A percentile compares a stretch with the other conserved stretches of the same genome.
phyloP scores from a whole-genome alignment of 768 basidiomycete genomes.

The Tulasnella sp. region DNA sequence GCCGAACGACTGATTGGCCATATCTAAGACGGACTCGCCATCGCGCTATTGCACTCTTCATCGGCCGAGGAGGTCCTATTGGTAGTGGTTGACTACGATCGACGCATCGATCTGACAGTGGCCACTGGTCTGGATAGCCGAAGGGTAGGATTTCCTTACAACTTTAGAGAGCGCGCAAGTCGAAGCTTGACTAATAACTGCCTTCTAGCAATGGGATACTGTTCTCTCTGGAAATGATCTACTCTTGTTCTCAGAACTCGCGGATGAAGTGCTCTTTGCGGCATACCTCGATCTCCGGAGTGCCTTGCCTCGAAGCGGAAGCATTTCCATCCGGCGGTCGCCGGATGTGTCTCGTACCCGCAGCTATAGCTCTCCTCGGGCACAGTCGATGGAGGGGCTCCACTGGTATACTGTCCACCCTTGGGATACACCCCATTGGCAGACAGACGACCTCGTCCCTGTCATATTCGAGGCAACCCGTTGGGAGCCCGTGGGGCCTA shows the following conservation, averaged over 20 bases:
- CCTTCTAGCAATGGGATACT: not conserved
- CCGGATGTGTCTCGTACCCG: not conserved
- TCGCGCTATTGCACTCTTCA: not conserved
- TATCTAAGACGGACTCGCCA: not conserved
- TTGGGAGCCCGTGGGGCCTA: not conserved
- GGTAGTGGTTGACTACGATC: not conserved
- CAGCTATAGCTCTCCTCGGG: not conserved
- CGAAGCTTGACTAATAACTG: not conserved
- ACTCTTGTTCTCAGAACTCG: not conserved
- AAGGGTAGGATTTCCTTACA: not conserved
- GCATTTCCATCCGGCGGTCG: not conserved
- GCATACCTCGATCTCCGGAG: not conserved
- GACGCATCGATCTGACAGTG: not conserved
- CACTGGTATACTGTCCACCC: not conserved
- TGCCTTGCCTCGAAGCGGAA: not conserved
- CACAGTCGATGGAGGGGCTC: not conserved
- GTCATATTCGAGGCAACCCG: not conserved
- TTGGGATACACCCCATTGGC: slow-evolving; percentile 5
- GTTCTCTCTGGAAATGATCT: not conserved
- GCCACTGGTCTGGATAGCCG: not conserved
- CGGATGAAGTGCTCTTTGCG: not conserved
- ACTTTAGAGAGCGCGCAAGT: not conserved
- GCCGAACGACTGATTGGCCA: not conserved
- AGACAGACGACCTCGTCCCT: not conserved
- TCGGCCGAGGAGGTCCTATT: not conserved